Conservation (phyloP, 139 green algal species). For the Choricystis sp. region DNA sequence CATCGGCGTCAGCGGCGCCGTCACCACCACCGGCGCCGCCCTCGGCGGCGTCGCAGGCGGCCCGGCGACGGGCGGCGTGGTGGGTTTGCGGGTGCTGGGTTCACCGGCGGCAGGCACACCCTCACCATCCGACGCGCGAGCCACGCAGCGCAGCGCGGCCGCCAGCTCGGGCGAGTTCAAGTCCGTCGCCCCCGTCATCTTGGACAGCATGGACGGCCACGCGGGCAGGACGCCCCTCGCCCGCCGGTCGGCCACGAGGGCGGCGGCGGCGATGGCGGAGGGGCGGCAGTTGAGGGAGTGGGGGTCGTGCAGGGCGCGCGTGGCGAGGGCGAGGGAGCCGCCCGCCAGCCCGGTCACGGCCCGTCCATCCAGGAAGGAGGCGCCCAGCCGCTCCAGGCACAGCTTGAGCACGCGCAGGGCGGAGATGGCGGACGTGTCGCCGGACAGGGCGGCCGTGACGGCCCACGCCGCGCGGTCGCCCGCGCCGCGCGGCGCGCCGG, state of each 20-base stretch:
- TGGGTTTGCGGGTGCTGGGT: no score
- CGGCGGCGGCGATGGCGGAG: constrained; percentile 9
- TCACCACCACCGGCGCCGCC: no score
- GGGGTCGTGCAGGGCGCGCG: constrained; percentile 2
- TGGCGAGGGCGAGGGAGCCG: neutral
- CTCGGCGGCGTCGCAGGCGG: no score
- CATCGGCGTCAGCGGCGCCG: no score
- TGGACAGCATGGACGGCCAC: constrained; percentile 9
- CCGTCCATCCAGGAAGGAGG: neutral
- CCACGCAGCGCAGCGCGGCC: no score
- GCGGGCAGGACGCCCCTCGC: constrained; percentile 5
- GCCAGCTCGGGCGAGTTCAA: no score
- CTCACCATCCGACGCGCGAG: no score
- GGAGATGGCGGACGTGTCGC: constrained; percentile 12
- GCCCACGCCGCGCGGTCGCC: no score
- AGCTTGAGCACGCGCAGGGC: constrained; percentile 16
- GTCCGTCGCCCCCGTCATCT: constrained; percentile 3
- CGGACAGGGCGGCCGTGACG: constrained; percentile 8
- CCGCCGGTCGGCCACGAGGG: constrained; percentile 8
- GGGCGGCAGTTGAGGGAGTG: constrained; percentile 12
- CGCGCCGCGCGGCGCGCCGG: no score
- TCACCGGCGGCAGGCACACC: no score
- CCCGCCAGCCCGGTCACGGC: neutral
- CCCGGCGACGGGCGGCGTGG: no score
- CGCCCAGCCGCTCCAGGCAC: constrained; percentile 13